phyloP scores from a whole-genome alignment of 2,329 filamentous ascomycete species.

The Phoma sp. region DNA sequence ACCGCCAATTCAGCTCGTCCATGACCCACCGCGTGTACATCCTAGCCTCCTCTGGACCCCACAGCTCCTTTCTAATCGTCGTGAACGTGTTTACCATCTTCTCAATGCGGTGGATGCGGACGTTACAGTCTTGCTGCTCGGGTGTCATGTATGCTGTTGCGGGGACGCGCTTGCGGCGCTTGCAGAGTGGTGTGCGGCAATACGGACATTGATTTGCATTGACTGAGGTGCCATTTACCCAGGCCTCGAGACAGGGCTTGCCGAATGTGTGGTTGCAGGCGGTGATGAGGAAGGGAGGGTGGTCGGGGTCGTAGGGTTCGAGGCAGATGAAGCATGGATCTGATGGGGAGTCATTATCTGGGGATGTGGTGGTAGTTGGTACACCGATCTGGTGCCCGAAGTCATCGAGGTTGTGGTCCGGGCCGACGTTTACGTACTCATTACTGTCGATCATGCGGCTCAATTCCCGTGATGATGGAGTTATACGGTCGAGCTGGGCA shows the following conservation, averaged over 20 bases:
- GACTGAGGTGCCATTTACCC: conserved; percentile 18
- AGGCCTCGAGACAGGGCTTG: conserved; percentile 13
- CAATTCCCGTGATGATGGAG: neutral
- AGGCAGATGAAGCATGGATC: conserved; percentile 21
- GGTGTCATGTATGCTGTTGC: neutral
- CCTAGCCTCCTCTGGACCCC: neutral
- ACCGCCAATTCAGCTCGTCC: conserved; percentile 7
- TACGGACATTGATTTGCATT: conserved; percentile 21
- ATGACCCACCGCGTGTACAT: neutral
- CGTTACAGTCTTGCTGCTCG: neutral
- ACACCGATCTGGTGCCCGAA: conserved; percentile 7
- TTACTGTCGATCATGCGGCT: too few species aligned
- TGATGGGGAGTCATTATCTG: neutral
- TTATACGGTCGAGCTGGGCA: neutral
- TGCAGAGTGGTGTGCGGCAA: conserved; percentile 18
- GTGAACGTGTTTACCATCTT: neutral
- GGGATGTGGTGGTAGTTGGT: neutral
- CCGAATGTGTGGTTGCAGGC: conserved; percentile 19
- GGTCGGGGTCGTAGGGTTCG: conserved; percentile 3
- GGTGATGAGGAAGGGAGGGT: conserved; percentile 15
- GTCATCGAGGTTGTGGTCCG: conserved; percentile 14
- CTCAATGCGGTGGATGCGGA: neutral
- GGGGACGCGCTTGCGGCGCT: conserved; percentile 8
- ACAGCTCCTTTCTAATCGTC: neutral
- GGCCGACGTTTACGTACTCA: conserved; percentile 8